A percentile compares a stretch with the other conserved stretches of the same genome.
Conservation (phyloP, 768 basidiomycete genomes). For the Butyriboletus loyo region DNA sequence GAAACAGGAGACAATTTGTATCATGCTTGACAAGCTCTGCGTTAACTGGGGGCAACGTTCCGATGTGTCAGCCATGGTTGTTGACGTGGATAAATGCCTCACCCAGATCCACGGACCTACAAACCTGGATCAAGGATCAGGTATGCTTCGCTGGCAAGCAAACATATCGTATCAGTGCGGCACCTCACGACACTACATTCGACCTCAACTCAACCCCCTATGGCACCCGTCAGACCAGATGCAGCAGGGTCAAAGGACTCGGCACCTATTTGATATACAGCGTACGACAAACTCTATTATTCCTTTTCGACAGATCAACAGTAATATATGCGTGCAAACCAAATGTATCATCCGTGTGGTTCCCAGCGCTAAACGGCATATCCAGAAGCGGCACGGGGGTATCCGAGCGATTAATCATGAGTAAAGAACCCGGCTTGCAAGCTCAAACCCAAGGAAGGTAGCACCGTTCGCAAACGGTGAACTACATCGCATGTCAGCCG, state of each 20-base stretch:
- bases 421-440: conserved; percentile 75
- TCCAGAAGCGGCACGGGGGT: background rate
- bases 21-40: background rate
- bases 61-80: background rate
- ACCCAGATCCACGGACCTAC: background rate
- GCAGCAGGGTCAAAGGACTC: background rate
- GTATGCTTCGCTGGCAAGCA: background rate
- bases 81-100: background rate
- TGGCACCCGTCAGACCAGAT: background rate
- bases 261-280: background rate
- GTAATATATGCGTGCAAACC: conserved; percentile 1
- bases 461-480: conserved; percentile 97
- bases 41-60: too few species aligned
- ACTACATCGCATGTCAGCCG: conserved; percentile 37
- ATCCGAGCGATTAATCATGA: conserved; percentile 14
- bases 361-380: background rate
- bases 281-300: background rate
- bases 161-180: background rate
- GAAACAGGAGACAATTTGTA: conserved; percentile 2
- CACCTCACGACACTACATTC: background rate
- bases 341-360: background rate
- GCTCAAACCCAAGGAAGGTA: conserved; percentile 94
- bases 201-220: background rate
- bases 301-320: background rate
- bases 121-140: background rate